Evolutionary conservation across 345 rosid species (phyloP), one percentile per base, ranked within the genome.

Genomic region (Hypericum perforatum): DNA sequence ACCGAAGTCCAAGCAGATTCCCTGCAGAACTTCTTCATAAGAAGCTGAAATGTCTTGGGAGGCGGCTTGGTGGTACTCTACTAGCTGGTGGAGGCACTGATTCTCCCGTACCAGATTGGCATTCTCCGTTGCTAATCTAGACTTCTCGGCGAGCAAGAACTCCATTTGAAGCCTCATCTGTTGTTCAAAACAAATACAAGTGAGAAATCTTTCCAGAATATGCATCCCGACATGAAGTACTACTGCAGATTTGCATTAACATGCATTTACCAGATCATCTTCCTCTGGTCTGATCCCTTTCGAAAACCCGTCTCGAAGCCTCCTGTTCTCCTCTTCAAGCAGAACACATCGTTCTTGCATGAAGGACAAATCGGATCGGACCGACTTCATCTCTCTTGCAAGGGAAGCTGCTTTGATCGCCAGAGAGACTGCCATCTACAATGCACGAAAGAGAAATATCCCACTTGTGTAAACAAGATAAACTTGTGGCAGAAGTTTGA

Each of bases 81-180:
- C 97, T 54, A 85, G 74, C 59, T 85, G 89, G 54, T 75, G 81
- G 58, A 89, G 91, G 76, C 95, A 92, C 46, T 85, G 89, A 64
- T 92, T 92, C 54, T 92, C 98, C 64, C 95, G 75, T 1, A 62
- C 63, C 44, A 89, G 70, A 53, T 80, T 89, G 0, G 97, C 83
- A 41, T 89, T 92, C 39, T 89, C 98, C 51, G 72, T 85, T 0
- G 97, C 89, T 60, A 89, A 67, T 56, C 97, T 80, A 0, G 95
- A 85, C 68, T 92, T 92, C 76, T 89, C 97, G 3, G 82, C 75
- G 6, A 94, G 94, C 45, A 94, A 57, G 9, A 87, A 89, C 68
- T 94, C 99, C 76, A 94, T 48, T 71, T 85, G 97, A 61, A 79
- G 89, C 76, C 97, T 85, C 78, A 91, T 87, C 97, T 90, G 69